A percentile compares a stretch with the other conserved stretches of the same genome.
These are phyloP conservation scores for Mortierella sp. DNA, from an alignment of 371 early-diverging fungal species.

Conservation along the genomic window DNA sequence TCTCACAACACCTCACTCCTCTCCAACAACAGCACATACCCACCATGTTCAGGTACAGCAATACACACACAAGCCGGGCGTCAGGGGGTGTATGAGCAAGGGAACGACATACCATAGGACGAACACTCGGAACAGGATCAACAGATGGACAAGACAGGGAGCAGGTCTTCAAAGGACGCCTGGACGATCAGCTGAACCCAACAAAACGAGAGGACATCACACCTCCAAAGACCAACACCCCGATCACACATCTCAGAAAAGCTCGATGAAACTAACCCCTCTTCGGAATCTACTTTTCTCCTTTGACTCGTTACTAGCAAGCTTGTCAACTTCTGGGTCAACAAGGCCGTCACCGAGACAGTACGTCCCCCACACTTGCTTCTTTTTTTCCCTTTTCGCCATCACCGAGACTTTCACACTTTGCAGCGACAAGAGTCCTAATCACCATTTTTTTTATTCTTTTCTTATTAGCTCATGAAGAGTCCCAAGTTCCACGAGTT, in stretches of 20 bases:
- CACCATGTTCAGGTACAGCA: constrained; percentile 9
- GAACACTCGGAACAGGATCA: background rate
- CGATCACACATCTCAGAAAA: background rate
- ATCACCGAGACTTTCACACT: background rate
- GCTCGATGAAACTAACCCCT: constrained; percentile 3
- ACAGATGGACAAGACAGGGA: background rate
- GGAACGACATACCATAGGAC: background rate
- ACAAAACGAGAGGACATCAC: background rate
- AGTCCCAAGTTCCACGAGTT: constrained; percentile 56
- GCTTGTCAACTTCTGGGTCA: constrained; percentile 60
- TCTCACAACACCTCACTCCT: background rate
- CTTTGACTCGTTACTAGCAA: constrained; percentile 31
- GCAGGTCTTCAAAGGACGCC: no score
- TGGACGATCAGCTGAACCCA: background rate
- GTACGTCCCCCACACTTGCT: constrained; percentile 22
- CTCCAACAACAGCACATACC: background rate
- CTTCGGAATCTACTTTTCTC: background rate
- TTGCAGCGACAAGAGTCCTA: background rate
- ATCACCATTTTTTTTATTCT: background rate
- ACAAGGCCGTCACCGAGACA: constrained; percentile 59
- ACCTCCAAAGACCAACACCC: background rate
- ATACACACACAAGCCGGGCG: background rate
- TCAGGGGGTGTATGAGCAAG: background rate
- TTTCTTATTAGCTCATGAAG: constrained; percentile 35
- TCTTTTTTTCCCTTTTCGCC: background rate